Evolutionary conservation across 2,329 filamentous ascomycete species (phyloP).

Genomic region (Penicillium polonicum): DNA sequence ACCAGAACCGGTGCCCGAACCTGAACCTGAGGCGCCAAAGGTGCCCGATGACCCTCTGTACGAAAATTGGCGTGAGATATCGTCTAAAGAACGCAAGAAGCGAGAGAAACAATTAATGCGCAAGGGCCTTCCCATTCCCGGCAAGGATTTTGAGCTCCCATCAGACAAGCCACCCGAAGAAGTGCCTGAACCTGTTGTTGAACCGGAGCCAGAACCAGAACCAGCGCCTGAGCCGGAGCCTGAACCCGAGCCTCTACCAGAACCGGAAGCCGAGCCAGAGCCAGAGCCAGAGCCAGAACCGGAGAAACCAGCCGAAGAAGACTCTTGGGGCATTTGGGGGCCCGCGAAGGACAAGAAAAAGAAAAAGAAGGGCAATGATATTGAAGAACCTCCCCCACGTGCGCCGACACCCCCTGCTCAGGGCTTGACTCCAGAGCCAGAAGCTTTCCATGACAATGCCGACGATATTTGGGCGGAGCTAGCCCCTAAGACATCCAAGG

Average conservation of each 20-base stretch:
- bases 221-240: conserved; percentile 26
- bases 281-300: conserved; percentile 4
- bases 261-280: conserved; percentile 18
- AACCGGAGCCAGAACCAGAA: conserved; percentile 23
- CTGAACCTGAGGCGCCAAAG: conserved; percentile 20
- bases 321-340: conserved; percentile 38
- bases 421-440: conserved; percentile 43
- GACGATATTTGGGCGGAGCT: conserved; percentile 43
- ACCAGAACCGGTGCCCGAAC: conserved; percentile 31
- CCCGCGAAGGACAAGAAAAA: conserved; percentile 49
- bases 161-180: conserved; percentile 22
- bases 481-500: conserved; percentile 39
- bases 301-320: conserved; percentile 22
- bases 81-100: conserved; percentile 48
- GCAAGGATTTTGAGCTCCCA: conserved; percentile 29
- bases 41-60: conserved; percentile 39
- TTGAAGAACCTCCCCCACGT: conserved; percentile 47
- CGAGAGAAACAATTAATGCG: conserved; percentile 35
- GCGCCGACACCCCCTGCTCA: conserved; percentile 50
- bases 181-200: conserved; percentile 21
- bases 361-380: conserved; percentile 47
- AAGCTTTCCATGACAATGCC: conserved; percentile 31
- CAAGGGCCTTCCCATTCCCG: conserved; percentile 33
- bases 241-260: conserved; percentile 8
- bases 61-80: conserved; percentile 35